Evolutionary conservation across 805 yeast species (phyloP).

Genomic region (Schwanniomyces yamadae): DNA sequence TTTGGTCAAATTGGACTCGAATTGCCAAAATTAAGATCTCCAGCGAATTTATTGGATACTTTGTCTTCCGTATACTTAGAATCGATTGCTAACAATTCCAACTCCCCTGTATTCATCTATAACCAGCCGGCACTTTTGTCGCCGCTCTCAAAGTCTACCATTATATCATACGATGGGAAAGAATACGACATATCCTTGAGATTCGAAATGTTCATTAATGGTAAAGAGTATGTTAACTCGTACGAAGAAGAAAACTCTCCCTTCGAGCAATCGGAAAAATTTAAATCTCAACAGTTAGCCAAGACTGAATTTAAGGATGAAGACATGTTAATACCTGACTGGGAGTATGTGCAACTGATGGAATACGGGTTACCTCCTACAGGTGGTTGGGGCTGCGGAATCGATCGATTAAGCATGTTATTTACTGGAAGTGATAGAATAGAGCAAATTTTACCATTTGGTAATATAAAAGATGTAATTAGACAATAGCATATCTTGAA

Average conservation of each 20-base stretch:
- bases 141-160: constrained; percentile 76
- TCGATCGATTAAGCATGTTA: constrained; percentile 84
- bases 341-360: constrained; percentile 69
- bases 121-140: constrained; percentile 86
- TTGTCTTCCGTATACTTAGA: constrained; percentile 65
- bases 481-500: constrained; percentile 43
- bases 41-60: constrained; percentile 62
- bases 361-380: constrained; percentile 97
- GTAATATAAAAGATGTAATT: constrained; percentile 66
- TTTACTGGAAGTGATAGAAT: constrained; percentile 64
- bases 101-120: constrained; percentile 66
- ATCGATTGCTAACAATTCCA: constrained; percentile 45
- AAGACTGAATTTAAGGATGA: constrained; percentile 50
- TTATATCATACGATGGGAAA: constrained; percentile 24
- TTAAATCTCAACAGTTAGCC: constrained; percentile 53
- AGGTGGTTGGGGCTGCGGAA: constrained; percentile 97
- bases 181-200: constrained; percentile 55
- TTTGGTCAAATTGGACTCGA: constrained; percentile 35
- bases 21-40: constrained; percentile 42
- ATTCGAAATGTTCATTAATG: constrained; percentile 80
- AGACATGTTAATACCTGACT: constrained; percentile 72
- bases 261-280: constrained; percentile 61
- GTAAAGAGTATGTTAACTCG: constrained; percentile 84
- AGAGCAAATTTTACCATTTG: constrained; percentile 74
- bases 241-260: constrained; percentile 97